A percentile compares a stretch with the other conserved stretches of the same genome.
Conservation (phyloP, 345 rosid species). For the Laguncularia racemosa region DNA sequence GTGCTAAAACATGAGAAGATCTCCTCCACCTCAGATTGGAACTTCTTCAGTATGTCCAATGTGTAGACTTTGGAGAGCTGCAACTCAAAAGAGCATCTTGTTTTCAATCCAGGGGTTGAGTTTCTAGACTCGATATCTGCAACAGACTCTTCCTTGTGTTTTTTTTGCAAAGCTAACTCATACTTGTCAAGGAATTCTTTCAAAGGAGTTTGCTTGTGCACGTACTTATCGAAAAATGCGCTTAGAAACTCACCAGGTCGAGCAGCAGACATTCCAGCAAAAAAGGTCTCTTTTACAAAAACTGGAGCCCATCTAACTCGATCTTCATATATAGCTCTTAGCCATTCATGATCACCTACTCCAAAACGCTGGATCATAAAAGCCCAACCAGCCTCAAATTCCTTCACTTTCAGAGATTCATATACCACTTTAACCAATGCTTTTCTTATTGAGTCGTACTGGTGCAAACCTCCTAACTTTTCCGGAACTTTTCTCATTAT, state of each 20-base stretch:
- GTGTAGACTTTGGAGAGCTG: constrained; percentile 74
- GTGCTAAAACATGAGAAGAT: constrained; percentile 85
- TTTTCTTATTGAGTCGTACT: constrained; percentile 18
- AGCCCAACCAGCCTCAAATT: constrained; percentile 25
- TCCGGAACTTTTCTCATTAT: constrained; percentile 24
- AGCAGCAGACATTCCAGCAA: constrained; percentile 53
- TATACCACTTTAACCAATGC: constrained; percentile 17
- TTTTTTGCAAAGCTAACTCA: constrained; percentile 63
- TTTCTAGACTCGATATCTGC: constrained; percentile 52
- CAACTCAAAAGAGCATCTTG: constrained; percentile 67
- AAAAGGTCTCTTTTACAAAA: constrained; percentile 61
- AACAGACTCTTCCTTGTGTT: constrained; percentile 61
- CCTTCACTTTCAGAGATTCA: constrained; percentile 19
- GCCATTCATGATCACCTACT: constrained; percentile 28
- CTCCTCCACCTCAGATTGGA: constrained; percentile 79
- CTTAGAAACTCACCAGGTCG: constrained; percentile 40
- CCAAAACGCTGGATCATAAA: constrained; percentile 20
- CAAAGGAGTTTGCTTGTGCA: constrained; percentile 73
- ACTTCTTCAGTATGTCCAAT: constrained; percentile 55
- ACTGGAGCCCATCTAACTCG: constrained; percentile 78
- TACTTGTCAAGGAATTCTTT: constrained; percentile 89
- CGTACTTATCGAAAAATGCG: constrained; percentile 56
- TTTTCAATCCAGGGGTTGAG: constrained; percentile 42
- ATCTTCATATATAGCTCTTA: constrained; percentile 60
- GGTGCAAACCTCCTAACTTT: constrained; percentile 22